Percentiles rank a stretch among this genome's conserved stretches.
phyloP scores from a whole-genome alignment of 495 filamentous ascomycete genomes.

The Penicillium mononematosum region DNA sequence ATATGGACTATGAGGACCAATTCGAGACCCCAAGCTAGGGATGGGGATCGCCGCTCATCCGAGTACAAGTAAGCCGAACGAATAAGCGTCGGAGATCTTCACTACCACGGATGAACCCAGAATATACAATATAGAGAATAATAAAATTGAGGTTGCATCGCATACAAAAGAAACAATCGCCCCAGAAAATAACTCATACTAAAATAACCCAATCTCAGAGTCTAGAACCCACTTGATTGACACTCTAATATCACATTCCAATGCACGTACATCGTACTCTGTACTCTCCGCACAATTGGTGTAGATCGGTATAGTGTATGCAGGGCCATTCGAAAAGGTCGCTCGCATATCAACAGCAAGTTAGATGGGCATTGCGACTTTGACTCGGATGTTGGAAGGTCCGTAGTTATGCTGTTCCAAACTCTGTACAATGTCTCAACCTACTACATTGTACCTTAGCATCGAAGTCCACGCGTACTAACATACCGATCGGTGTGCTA shows the following conservation, averaged over 20 bases:
- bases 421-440: not conserved
- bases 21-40: not conserved
- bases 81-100: not conserved
- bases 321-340: not conserved
- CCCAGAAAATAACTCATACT: constrained; percentile 3
- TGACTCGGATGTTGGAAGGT: not conserved
- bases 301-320: constrained; percentile 12
- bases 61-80: not conserved
- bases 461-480: constrained; percentile 12
- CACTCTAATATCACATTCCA: constrained; percentile 30
- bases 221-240: constrained; percentile 13
- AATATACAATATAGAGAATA: no score
- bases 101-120: not conserved
- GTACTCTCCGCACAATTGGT: not conserved
- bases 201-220: not conserved
- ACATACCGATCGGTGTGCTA: constrained; percentile 20
- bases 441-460: not conserved
- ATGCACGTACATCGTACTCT: constrained; percentile 19
- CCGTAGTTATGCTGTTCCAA: not conserved
- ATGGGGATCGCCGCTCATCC: constrained; percentile 5
- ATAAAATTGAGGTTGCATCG: constrained; percentile 1
- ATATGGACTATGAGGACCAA: not conserved
- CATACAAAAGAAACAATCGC: not conserved
- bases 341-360: not conserved
- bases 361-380: not conserved